A percentile compares a stretch with the other conserved stretches of the same genome.
phyloP scores from a whole-genome alignment of 106 monocot genomes.

The Amphibolis antarctica region DNA sequence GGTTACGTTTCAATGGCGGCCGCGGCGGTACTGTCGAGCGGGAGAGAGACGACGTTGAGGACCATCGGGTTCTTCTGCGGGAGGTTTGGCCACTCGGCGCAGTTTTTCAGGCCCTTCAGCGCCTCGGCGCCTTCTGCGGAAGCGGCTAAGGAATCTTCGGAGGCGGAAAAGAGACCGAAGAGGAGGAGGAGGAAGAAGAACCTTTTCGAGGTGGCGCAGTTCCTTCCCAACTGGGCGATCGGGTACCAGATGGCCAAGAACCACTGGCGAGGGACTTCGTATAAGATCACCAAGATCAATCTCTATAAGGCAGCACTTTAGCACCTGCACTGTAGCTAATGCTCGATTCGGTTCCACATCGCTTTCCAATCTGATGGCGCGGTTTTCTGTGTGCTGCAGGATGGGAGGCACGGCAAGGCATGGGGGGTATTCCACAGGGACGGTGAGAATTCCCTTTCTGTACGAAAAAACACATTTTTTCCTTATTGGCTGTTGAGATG shows the following conservation, averaged over 20 bases:
- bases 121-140: neutral
- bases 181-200: slow-evolving; percentile 84
- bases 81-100: neutral
- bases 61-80: neutral
- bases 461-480: neutral
- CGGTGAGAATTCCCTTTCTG: slow-evolving; percentile 24
- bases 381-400: slow-evolving; percentile 17
- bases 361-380: neutral
- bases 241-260: slow-evolving; percentile 82
- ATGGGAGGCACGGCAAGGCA: slow-evolving; percentile 88
- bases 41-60: neutral
- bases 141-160: slow-evolving; percentile 1
- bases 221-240: slow-evolving; percentile 85
- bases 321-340: neutral
- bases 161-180: slow-evolving; percentile 29
- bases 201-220: slow-evolving; percentile 88
- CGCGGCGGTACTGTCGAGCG: neutral
- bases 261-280: slow-evolving; percentile 78
- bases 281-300: slow-evolving; percentile 92
- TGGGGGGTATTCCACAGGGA: slow-evolving; percentile 85
- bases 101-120: neutral
- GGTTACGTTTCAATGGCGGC: neutral
- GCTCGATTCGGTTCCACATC: too few species aligned
- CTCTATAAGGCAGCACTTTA: slow-evolving; percentile 60
- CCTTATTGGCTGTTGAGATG: neutral